Percentiles rank a stretch among this genome's conserved stretches.
Conservation (phyloP, 2,329 filamentous ascomycete species). For the Cladophialophora immunda region DNA sequence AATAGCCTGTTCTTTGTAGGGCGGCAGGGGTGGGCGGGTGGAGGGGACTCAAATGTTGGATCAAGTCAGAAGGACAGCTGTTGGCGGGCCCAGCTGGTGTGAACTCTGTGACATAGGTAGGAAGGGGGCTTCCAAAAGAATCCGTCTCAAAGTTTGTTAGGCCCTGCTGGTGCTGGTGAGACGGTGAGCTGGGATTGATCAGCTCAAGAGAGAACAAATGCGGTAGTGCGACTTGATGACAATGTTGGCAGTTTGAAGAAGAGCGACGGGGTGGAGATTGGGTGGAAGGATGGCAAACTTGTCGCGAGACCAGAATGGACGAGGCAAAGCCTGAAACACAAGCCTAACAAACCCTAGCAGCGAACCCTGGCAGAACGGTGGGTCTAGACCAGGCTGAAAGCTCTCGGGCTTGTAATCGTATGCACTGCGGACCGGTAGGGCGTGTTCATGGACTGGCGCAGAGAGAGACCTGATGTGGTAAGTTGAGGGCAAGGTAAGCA, state of each 20-base stretch:
- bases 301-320: constrained; percentile 16
- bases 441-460: neutral
- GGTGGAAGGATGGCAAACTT: constrained; percentile 14
- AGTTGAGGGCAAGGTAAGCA: neutral
- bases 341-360: constrained; percentile 14
- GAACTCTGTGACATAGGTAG: constrained; percentile 1
- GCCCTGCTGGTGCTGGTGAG: constrained; percentile 4
- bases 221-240: constrained; percentile 7
- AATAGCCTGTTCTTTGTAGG: constrained; percentile 7
- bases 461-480: neutral
- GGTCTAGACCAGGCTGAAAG: constrained; percentile 6
- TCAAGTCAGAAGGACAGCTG: constrained; percentile 6
- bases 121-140: neutral
- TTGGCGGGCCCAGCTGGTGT: neutral
- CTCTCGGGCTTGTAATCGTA: neutral
- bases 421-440: neutral
- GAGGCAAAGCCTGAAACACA: constrained; percentile 34
- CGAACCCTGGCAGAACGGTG: neutral
- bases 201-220: constrained; percentile 1
- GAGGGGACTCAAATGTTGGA: constrained; percentile 1
- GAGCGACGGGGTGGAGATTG: constrained; percentile 11
- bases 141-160: neutral
- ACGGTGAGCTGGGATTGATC: neutral
- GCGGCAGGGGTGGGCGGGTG: constrained; percentile 7
- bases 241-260: constrained; percentile 13